Conservation (phyloP, 2,329 filamentous ascomycete genomes). For the Sporothrix pseudoabietina region DNA sequence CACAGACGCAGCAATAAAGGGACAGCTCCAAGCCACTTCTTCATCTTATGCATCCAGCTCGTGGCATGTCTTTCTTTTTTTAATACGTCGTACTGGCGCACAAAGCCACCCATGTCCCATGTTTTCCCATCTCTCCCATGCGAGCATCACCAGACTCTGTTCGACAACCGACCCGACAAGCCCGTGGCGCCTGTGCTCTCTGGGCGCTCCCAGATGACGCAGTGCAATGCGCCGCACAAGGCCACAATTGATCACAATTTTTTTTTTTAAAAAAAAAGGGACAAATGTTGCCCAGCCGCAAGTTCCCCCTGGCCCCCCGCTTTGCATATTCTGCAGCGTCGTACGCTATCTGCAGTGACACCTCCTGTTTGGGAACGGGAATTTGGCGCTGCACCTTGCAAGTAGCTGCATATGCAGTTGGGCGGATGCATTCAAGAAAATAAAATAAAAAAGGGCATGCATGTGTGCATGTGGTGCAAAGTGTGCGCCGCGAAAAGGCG, state of each 20-base stretch:
- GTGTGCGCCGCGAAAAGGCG: not conserved
- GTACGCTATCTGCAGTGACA: slow-evolving; percentile 24
- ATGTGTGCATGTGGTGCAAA: slow-evolving; percentile 1
- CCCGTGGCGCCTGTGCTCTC: not conserved
- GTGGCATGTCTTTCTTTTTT: not conserved
- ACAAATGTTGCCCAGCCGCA: not conserved
- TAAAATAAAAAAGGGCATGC: not conserved
- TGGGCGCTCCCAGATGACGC: slow-evolving; percentile 16
- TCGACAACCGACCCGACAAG: slow-evolving; percentile 9
- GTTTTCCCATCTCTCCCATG: not conserved
- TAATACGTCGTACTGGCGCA: not conserved
- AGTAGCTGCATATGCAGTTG: slow-evolving; percentile 22
- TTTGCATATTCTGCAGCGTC: slow-evolving; percentile 16
- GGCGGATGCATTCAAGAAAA: not conserved
- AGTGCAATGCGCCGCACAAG: slow-evolving; percentile 6
- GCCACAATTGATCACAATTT: too few species aligned
- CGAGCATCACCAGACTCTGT: slow-evolving; percentile 15
- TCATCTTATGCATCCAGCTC: slow-evolving; percentile 19
- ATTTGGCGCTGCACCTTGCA: slow-evolving; percentile 17
- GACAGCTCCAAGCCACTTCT: not conserved
- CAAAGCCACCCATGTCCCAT: not conserved
- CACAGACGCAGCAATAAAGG: not conserved
- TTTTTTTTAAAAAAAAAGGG: not conserved
- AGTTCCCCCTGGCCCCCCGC: not conserved
- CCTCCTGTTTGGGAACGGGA: slow-evolving; percentile 25